phyloP scores from a whole-genome alignment of 495 filamentous ascomycete species.

The Penicillium waksmanii region DNA sequence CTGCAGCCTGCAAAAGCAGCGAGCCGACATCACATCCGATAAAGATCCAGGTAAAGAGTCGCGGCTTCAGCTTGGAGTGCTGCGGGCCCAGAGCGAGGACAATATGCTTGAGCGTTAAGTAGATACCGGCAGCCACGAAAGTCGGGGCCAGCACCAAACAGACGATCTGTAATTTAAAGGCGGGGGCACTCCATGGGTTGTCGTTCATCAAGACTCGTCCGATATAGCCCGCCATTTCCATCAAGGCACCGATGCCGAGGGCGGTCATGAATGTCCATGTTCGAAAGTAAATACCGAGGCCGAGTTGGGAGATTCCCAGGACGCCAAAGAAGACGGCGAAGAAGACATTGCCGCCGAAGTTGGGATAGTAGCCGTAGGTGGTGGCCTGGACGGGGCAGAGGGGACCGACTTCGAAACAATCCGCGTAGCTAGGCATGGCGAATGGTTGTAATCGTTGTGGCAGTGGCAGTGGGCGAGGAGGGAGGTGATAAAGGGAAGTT shows the following conservation, averaged over 20 bases:
- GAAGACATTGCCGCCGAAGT: constrained; percentile 63
- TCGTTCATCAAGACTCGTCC: constrained; percentile 60
- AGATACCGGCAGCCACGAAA: constrained; percentile 66
- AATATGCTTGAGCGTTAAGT: constrained; percentile 69
- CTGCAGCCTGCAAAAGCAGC: constrained; percentile 65
- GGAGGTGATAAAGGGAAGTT: too few relatives aligned
- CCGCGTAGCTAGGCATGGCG: constrained; percentile 33
- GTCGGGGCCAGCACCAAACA: constrained; percentile 69
- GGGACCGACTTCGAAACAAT: constrained; percentile 52
- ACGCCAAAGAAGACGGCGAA: constrained; percentile 60
- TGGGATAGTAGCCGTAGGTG: constrained; percentile 71
- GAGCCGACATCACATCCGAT: constrained; percentile 68
- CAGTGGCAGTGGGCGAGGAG: neutral
- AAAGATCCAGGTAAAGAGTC: constrained; percentile 69
- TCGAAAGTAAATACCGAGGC: constrained; percentile 57
- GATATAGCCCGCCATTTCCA: constrained; percentile 60
- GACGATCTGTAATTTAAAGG: constrained; percentile 70
- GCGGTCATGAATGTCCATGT: constrained; percentile 65
- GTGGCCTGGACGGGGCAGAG: constrained; percentile 62
- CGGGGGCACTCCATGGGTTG: constrained; percentile 62
- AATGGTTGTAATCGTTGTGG: neutral
- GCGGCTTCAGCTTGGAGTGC: constrained; percentile 59
- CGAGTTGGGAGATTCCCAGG: constrained; percentile 48
- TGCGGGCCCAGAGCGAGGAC: constrained; percentile 56
- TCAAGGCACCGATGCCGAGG: constrained; percentile 49